phyloP scores from a whole-genome alignment of 1,284 basidiomycete genomes.

The Hemileia vastatrix region DNA sequence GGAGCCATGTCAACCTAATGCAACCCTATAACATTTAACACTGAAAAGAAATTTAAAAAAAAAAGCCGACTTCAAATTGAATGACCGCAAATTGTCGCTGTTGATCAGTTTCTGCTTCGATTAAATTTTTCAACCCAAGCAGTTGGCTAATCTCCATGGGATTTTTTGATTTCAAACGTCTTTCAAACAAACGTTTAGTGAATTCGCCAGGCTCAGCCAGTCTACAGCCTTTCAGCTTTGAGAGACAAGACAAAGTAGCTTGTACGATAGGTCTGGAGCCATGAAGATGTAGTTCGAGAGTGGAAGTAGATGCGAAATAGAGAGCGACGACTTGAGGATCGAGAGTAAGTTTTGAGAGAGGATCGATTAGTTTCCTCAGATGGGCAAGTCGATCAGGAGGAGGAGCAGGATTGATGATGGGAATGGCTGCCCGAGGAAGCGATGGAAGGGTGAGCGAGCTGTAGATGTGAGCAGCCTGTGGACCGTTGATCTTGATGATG shows the following conservation, averaged over 20 bases:
- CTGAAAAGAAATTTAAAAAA: not conserved
- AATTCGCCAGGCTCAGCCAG: constrained; percentile 78
- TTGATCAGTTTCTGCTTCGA: constrained; percentile 71
- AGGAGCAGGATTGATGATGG: not conserved
- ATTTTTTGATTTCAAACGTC: constrained; percentile 53
- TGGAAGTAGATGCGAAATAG: constrained; percentile 31
- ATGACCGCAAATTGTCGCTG: constrained; percentile 65
- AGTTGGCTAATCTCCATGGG: constrained; percentile 67
- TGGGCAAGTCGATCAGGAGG: constrained; percentile 56
- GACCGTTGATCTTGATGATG: constrained; percentile 70
- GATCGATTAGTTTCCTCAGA: constrained; percentile 60
- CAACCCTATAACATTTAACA: not conserved
- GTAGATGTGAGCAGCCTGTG: constrained; percentile 57
- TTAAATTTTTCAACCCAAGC: constrained; percentile 70
- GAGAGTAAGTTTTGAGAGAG: constrained; percentile 55
- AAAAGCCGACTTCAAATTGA: constrained; percentile 53
- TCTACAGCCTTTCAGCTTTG: constrained; percentile 54
- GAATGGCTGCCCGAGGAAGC: not conserved
- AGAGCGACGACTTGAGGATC: constrained; percentile 49
- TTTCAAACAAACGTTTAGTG: constrained; percentile 66
- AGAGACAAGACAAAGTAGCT: constrained; percentile 58
- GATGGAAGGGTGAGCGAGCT: constrained; percentile 49
- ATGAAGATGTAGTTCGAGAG: constrained; percentile 76
- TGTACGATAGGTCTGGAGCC: constrained; percentile 70
- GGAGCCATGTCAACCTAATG: not conserved